phyloP scores from a whole-genome alignment of 371 early-diverging fungal genomes.

The Circinella minor region DNA sequence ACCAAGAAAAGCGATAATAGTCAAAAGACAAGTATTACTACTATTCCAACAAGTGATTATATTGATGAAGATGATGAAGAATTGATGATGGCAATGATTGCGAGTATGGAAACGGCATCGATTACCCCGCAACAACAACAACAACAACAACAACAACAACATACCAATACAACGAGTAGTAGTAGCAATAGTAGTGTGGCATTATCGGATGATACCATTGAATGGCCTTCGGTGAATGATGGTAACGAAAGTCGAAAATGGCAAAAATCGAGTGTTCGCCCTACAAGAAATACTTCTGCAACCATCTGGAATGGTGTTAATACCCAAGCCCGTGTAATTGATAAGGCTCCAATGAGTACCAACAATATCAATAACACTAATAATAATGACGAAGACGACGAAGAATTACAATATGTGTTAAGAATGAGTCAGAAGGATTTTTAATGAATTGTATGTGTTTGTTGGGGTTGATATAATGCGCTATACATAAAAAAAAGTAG shows the following conservation, averaged over 20 bases:
- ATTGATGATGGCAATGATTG: slow-evolving; percentile 48
- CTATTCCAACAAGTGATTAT: slow-evolving; percentile 16
- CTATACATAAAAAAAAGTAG: no score
- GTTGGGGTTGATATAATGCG: slow-evolving; percentile 15
- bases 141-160: background rate
- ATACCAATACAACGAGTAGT: background rate
- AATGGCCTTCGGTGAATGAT: slow-evolving; percentile 20
- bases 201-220: background rate
- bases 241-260: slow-evolving; percentile 6
- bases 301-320: slow-evolving; percentile 13
- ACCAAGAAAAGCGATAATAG: background rate
- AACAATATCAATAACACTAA: background rate
- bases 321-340: slow-evolving; percentile 17
- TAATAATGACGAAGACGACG: slow-evolving; percentile 39
- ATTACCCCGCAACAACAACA: background rate
- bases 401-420: slow-evolving; percentile 47
- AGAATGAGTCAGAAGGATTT: slow-evolving; percentile 44
- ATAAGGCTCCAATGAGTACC: background rate
- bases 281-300: background rate
- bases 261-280: background rate
- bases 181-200: slow-evolving; percentile 5
- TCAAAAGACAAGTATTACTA: no score
- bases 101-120: slow-evolving; percentile 34
- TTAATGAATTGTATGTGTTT: slow-evolving; percentile 25
- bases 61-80: slow-evolving; percentile 46